Conservation (phyloP, 352 stramenopile species). For the Phytophthora melonis region DNA sequence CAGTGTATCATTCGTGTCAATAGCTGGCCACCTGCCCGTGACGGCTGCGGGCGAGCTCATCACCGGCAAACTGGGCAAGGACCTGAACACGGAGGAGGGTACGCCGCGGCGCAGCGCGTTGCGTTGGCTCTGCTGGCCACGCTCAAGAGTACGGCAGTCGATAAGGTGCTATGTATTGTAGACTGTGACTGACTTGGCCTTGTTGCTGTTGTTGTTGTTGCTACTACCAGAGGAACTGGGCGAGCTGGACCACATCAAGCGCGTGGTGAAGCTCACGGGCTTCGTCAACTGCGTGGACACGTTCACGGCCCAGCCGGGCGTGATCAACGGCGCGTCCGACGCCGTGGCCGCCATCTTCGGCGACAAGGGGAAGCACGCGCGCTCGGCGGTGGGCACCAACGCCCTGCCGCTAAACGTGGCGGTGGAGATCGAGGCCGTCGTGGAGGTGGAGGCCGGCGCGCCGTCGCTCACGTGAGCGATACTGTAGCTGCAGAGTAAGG, state of each 20-base stretch:
- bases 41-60: slow-evolving; percentile 77
- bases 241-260: slow-evolving; percentile 92
- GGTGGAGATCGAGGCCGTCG: slow-evolving; percentile 97
- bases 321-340: slow-evolving; percentile 96
- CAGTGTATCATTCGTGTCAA: slow-evolving; percentile 8
- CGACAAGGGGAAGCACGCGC: slow-evolving; percentile 86
- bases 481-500: not conserved
- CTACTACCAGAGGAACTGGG: slow-evolving; percentile 68
- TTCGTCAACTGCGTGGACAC: slow-evolving; percentile 95
- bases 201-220: not conserved
- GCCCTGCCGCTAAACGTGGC: slow-evolving; percentile 95
- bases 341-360: slow-evolving; percentile 90
- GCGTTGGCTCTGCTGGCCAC: slow-evolving; percentile 92
- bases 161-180: not conserved
- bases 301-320: slow-evolving; percentile 90
- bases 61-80: slow-evolving; percentile 69
- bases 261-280: slow-evolving; percentile 95
- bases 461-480: slow-evolving; percentile 36
- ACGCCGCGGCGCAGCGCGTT: slow-evolving; percentile 87
- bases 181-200: slow-evolving; percentile 7
- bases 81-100: slow-evolving; percentile 90
- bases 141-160: slow-evolving; percentile 73
- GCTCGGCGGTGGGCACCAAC: slow-evolving; percentile 96
- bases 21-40: slow-evolving; percentile 84
- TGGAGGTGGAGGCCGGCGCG: slow-evolving; percentile 85